Evolutionary conservation across 2,329 filamentous ascomycete genomes (phyloP), one percentile per base, ranked within the genome.

Genomic region (Alternaria sp.): DNA sequence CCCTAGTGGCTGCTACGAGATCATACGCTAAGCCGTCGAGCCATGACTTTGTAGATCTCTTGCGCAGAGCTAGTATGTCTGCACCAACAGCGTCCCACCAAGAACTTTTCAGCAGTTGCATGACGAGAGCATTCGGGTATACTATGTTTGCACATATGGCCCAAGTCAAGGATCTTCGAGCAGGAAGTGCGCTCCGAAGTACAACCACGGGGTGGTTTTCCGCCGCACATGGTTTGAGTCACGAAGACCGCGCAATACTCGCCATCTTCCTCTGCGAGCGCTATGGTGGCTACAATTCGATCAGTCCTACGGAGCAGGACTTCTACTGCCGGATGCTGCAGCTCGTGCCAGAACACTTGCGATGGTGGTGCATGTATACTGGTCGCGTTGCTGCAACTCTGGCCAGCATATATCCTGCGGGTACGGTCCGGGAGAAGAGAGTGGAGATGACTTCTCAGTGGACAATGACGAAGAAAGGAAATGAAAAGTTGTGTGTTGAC

Each of bases 251-350:
- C 11, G 89, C 90, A 0, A 76, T 91, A 2, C 80, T 97, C 3
- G 91, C 87, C 0, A 79, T 96, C 4, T 84, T 89, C 1, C 81
- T 91, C 1, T 92, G 88, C 66, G 87, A 90, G 44, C 83, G 92
- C 65, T 96, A 92, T 87, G 90, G 88, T 17, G 87, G 86, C 2
- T 66, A 66, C 17, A 54, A 57, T 7, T 84, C 85, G 40, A 80
- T 90, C 2, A 83, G 85, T 2, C 85, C 86, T 0, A 80, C 81
- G 0, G 88, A 90, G 65, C 71, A 81, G 8, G 72, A 79, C 4
- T 87, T 88, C 66, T 84, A 85, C 31, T 71, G 77, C 1, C 80
- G 82, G 4, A 78, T 91, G 31, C 77, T 82, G 37, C 76, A 78
- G 34, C 79, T 90, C 3, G 73, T 88, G 3, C 84, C 83, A 0